These are phyloP conservation scores for Trichophaea hybrida DNA, from an alignment of 2,329 filamentous ascomycete species.

Conservation along the genomic window DNA sequence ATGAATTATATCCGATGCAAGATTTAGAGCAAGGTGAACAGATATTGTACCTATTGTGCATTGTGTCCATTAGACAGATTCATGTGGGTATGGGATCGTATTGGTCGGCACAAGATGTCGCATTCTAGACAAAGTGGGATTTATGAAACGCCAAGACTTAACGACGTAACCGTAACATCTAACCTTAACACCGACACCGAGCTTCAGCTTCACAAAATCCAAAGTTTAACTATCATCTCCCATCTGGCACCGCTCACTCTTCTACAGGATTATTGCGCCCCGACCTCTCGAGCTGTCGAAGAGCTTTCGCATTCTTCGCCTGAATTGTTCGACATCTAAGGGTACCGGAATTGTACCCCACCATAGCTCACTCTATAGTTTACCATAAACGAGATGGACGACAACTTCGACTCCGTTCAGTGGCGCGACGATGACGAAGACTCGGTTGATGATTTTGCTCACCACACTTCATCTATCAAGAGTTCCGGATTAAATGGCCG, in stretches of 20 bases:
- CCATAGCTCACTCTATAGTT: neutral
- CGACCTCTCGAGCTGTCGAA: neutral
- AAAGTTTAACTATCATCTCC: neutral
- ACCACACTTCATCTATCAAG: constrained; percentile 33
- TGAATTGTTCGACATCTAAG: neutral
- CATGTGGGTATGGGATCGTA: neutral
- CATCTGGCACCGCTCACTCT: neutral
- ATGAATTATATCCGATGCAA: no score
- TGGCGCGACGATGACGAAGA: constrained; percentile 54
- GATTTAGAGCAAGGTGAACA: no score
- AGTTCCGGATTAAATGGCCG: constrained; percentile 25
- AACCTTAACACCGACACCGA: neutral
- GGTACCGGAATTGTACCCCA: neutral
- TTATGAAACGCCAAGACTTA: neutral
- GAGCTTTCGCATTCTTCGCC: neutral
- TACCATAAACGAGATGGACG: constrained; percentile 28
- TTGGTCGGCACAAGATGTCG: neutral
- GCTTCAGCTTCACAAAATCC: neutral
- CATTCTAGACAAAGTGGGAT: neutral
- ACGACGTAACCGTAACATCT: neutral
- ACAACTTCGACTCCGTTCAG: constrained; percentile 68
- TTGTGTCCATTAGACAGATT: no score
- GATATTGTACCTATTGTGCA: no score
- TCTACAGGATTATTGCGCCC: neutral
- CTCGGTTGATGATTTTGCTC: constrained; percentile 32